Evolutionary conservation across 768 basidiomycete species (phyloP).

Genomic region (Gloeostereum incarnatum): DNA sequence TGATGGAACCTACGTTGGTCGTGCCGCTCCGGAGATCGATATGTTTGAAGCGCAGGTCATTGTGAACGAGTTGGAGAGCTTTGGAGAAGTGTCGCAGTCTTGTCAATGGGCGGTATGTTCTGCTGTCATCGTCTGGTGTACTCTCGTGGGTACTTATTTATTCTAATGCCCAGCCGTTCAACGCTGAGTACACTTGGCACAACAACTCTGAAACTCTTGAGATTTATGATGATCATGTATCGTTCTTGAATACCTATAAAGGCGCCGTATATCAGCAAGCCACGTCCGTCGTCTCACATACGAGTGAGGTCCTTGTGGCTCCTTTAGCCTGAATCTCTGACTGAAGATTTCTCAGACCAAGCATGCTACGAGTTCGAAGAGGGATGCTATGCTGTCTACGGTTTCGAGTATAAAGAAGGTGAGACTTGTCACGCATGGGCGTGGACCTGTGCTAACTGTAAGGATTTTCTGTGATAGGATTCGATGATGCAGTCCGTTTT

Average conservation of each 20-base stretch:
- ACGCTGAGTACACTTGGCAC: no score
- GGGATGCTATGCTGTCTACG: constrained; percentile 38
- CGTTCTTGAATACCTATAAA: no score
- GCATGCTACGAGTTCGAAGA: constrained; percentile 33
- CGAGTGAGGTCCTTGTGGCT: constrained; percentile 11
- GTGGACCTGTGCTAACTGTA: constrained; percentile 5
- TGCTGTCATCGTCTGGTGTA: not conserved
- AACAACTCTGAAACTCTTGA: no score
- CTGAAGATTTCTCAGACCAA: constrained; percentile 22
- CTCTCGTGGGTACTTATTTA: no score
- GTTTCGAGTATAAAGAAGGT: constrained; percentile 44
- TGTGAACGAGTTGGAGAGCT: no score
- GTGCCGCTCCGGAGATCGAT: constrained; percentile 88
- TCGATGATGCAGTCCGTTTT: constrained; percentile 28
- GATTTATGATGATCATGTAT: no score
- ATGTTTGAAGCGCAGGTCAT: constrained; percentile 80
- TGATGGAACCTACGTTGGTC: constrained; percentile 40
- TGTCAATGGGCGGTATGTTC: no score
- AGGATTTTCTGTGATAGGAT: constrained; percentile 13
- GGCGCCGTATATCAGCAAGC: no score
- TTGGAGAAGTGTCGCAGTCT: not conserved
- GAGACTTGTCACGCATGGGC: not conserved
- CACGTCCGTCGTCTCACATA: no score
- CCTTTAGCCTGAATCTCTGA: constrained; percentile 12
- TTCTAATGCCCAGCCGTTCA: no score